Evolutionary conservation across 2,329 filamentous ascomycete species (phyloP).

Genomic region (Thermochaetoides dissita): DNA sequence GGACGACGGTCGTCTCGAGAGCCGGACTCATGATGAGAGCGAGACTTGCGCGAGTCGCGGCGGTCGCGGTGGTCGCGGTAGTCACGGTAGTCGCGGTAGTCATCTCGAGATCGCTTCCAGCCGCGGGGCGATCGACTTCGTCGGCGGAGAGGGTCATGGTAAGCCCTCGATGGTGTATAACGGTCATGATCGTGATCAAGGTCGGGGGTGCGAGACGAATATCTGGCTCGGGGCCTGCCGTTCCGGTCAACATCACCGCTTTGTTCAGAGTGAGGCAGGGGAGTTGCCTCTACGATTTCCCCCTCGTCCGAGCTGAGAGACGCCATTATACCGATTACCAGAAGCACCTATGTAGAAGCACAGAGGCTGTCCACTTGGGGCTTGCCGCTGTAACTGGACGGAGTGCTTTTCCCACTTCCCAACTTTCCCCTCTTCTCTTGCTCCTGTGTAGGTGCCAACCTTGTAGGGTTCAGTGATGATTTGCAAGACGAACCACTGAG

Average conservation of each 20-base stretch:
- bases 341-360: too few relatives aligned
- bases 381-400: not conserved
- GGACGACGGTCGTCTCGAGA: conserved; percentile 32
- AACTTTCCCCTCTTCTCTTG: too few relatives aligned
- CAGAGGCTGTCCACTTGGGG: too few relatives aligned
- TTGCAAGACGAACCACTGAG: too few relatives aligned
- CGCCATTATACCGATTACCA: conserved; percentile 18
- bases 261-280: conserved; percentile 61
- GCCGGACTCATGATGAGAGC: conserved; percentile 48
- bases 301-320: conserved; percentile 65
- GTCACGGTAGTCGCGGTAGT: conserved; percentile 39
- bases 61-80: conserved; percentile 40
- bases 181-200: conserved; percentile 21
- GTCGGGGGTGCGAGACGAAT: conserved; percentile 40
- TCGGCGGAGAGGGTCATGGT: conserved; percentile 8
- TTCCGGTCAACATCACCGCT: conserved; percentile 73
- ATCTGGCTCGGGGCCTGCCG: conserved; percentile 61
- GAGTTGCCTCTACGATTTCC: conserved; percentile 87
- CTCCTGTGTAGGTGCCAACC: too few relatives aligned
- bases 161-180: conserved; percentile 25
- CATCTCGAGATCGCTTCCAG: conserved; percentile 53
- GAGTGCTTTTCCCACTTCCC: too few relatives aligned
- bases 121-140: conserved; percentile 45
- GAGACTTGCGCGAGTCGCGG: conserved; percentile 45
- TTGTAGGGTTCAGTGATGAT: too few relatives aligned